Evolutionary conservation across 2,329 filamentous ascomycete species (phyloP).

Genomic region (Phaeomoniella chlamydospora): DNA sequence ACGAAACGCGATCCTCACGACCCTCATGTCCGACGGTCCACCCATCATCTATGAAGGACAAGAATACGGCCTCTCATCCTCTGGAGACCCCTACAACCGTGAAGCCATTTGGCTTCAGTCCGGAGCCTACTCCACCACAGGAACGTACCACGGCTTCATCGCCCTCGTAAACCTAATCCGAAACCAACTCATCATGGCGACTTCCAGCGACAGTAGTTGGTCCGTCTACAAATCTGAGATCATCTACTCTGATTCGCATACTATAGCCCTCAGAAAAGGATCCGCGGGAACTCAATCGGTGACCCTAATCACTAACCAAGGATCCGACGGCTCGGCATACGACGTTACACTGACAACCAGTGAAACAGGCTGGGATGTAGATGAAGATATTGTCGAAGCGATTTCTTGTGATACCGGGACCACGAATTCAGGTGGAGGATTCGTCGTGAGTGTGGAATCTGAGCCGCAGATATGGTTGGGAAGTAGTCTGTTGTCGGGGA

Average conservation of each 20-base stretch:
- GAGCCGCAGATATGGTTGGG: conserved; percentile 3
- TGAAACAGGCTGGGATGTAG: conserved; percentile 1
- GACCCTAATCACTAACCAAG: conserved; percentile 4
- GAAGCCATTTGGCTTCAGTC: conserved; percentile 39
- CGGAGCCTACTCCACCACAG: conserved; percentile 24
- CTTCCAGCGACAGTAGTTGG: neutral
- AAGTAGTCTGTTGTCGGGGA: conserved; percentile 1
- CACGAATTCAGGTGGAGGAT: conserved; percentile 1
- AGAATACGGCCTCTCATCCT: conserved; percentile 44
- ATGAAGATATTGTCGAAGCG: conserved; percentile 3
- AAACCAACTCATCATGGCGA: conserved; percentile 11
- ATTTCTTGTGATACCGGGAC: conserved; percentile 2
- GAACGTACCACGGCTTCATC: conserved; percentile 36
- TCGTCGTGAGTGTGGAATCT: conserved; percentile 2
- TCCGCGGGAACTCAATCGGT: conserved; percentile 3
- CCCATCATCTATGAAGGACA: conserved; percentile 53
- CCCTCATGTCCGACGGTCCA: conserved; percentile 33
- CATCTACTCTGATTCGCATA: conserved; percentile 1
- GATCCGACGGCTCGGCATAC: neutral
- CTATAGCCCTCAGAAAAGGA: conserved; percentile 3
- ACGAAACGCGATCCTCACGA: conserved; percentile 1
- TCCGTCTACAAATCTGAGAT: neutral
- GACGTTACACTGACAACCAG: neutral
- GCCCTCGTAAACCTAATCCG: conserved; percentile 36
- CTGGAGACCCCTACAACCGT: conserved; percentile 34